Conservation (phyloP, 257 asterid genomes). For the Thymus mandschuricus region DNA sequence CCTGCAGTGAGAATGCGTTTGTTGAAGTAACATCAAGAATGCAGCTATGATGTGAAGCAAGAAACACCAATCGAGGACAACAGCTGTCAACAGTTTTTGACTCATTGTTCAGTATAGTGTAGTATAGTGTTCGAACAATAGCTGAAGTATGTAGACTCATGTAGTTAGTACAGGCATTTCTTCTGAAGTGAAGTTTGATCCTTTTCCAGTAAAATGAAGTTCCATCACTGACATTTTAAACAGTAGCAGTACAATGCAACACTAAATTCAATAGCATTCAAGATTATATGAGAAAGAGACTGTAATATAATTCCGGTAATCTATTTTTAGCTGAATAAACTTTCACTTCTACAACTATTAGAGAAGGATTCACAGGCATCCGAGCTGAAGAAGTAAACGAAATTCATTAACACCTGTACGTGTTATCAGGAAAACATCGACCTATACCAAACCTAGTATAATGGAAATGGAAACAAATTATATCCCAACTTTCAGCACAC, state of each 20-base stretch:
- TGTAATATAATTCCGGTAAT: neutral
- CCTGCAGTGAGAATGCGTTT: slow-evolving; percentile 51
- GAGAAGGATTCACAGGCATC: neutral
- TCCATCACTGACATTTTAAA: neutral
- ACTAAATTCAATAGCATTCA: neutral
- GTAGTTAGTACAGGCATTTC: slow-evolving; percentile 13
- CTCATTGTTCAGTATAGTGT: slow-evolving; percentile 1
- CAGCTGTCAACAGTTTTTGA: slow-evolving; percentile 16
- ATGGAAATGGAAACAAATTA: neutral
- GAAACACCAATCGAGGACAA: neutral
- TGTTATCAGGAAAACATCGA: neutral
- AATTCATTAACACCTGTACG: neutral
- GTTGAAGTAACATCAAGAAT: slow-evolving; percentile 38
- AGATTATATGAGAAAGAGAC: neutral
- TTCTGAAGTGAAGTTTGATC: neutral
- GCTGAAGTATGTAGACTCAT: neutral
- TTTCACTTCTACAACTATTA: neutral
- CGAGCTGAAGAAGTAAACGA: neutral
- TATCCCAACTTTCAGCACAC: neutral
- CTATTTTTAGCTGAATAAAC: neutral
- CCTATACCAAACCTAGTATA: neutral
- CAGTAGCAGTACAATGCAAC: neutral
- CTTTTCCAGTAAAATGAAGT: neutral
- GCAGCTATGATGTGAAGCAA: neutral
- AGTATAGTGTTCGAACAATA: neutral